A percentile compares a stretch with the other conserved stretches of the same genome.
These are phyloP conservation scores for Annulohypoxylon maeteangense DNA, from an alignment of 495 filamentous ascomycete genomes.

Conservation along the genomic window DNA sequence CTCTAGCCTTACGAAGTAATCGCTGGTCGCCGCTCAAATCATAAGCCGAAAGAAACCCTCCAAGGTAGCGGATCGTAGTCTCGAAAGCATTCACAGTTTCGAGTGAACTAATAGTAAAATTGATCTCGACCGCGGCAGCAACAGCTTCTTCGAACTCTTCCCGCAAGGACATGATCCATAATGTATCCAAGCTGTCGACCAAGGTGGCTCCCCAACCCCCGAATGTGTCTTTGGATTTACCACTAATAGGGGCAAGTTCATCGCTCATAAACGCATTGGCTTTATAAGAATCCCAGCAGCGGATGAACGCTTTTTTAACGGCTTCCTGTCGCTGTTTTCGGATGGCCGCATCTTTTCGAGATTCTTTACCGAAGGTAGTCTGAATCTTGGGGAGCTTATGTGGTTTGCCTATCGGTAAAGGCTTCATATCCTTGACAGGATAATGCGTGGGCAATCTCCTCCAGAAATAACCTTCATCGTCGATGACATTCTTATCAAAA, in stretches of 20 bases:
- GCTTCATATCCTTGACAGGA: slow-evolving; percentile 69
- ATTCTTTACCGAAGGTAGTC: slow-evolving; percentile 52
- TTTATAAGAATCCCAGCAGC: slow-evolving; percentile 81
- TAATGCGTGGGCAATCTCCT: slow-evolving; percentile 64
- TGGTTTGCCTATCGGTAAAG: slow-evolving; percentile 72
- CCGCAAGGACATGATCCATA: slow-evolving; percentile 93
- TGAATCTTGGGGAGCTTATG: slow-evolving; percentile 79
- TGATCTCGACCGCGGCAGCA: slow-evolving; percentile 74
- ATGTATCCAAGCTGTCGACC: slow-evolving; percentile 89
- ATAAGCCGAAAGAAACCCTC: slow-evolving; percentile 81
- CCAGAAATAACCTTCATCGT: slow-evolving; percentile 49
- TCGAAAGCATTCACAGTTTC: slow-evolving; percentile 75
- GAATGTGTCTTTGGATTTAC: slow-evolving; percentile 74
- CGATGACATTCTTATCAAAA: neutral
- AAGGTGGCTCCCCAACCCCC: slow-evolving; percentile 93
- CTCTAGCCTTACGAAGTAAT: slow-evolving; percentile 78
- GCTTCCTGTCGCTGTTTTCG: slow-evolving; percentile 65
- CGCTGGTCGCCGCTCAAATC: slow-evolving; percentile 72
- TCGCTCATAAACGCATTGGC: slow-evolving; percentile 77
- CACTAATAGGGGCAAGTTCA: slow-evolving; percentile 72
- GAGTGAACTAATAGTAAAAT: slow-evolving; percentile 75
- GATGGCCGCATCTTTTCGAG: slow-evolving; percentile 48
- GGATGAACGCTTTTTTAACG: slow-evolving; percentile 74
- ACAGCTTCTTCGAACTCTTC: slow-evolving; percentile 88
- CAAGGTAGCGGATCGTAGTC: slow-evolving; percentile 81